phyloP scores from a whole-genome alignment of 768 basidiomycete species.

The Boletus vermiculosoides region DNA sequence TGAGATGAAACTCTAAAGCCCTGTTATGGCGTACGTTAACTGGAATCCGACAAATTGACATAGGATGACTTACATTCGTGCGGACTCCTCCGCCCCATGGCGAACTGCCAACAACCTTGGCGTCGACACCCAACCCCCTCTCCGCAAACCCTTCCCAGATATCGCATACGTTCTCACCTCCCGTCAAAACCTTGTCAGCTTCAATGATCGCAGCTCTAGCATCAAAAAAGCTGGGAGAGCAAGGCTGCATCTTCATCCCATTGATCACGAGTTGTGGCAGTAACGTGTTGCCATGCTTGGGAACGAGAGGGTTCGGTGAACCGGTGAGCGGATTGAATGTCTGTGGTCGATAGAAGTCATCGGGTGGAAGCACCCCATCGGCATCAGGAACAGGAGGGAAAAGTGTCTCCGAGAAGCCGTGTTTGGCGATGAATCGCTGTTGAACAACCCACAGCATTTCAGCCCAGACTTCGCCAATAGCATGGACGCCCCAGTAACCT shows the following conservation, averaged over 20 bases:
- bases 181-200: constrained; percentile 86
- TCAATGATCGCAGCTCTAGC: constrained; percentile 88
- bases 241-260: constrained; percentile 90
- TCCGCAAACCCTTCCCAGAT: constrained; percentile 85
- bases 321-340: constrained; percentile 33
- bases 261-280: too few relatives aligned
- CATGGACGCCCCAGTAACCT: constrained; percentile 92
- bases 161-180: constrained; percentile 87
- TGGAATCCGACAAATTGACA: too few relatives aligned
- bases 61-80: constrained; percentile 49
- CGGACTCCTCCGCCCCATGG: constrained; percentile 94
- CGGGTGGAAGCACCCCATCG: constrained; percentile 62
- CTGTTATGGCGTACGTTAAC: constrained; percentile 15
- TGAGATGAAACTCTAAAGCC: constrained; percentile 40
- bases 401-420: constrained; percentile 75
- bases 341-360: constrained; percentile 64
- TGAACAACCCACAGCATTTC: constrained; percentile 82
- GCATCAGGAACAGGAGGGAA: constrained; percentile 75
- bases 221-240: constrained; percentile 87
- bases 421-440: constrained; percentile 71
- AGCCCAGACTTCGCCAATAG: constrained; percentile 96
- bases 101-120: constrained; percentile 68
- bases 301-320: constrained; percentile 53
- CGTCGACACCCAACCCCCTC: constrained; percentile 79
- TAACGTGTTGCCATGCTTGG: constrained; percentile 63